Evolutionary conservation across 176 grass and related monocot genomes (phyloP).

Genomic region (Carex cristatella): DNA sequence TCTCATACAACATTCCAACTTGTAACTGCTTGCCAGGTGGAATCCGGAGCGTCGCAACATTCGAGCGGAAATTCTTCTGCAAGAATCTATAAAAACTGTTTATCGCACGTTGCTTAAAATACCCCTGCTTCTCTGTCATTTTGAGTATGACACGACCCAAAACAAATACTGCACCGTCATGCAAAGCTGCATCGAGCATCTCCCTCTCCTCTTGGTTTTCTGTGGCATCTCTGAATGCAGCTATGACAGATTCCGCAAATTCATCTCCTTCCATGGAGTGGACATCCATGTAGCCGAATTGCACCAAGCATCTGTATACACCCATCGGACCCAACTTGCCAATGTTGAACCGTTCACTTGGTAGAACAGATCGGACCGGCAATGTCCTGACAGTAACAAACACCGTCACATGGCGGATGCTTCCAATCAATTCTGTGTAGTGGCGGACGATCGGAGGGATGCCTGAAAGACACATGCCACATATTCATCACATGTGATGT

Average conservation of each 20-base stretch:
- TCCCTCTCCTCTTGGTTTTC: slow-evolving; percentile 28
- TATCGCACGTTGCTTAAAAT: slow-evolving; percentile 37
- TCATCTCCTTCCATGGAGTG: slow-evolving; percentile 60
- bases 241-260: slow-evolving; percentile 43
- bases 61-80: slow-evolving; percentile 88
- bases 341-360: slow-evolving; percentile 53
- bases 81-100: slow-evolving; percentile 57
- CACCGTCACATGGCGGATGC: slow-evolving; percentile 50
- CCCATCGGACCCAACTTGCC: slow-evolving; percentile 52
- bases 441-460: slow-evolving; percentile 65
- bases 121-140: slow-evolving; percentile 30
- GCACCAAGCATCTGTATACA: slow-evolving; percentile 71
- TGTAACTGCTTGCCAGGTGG: slow-evolving; percentile 54
- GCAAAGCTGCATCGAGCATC: slow-evolving; percentile 39
- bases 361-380: slow-evolving; percentile 54
- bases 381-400: slow-evolving; percentile 65
- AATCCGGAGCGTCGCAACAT: slow-evolving; percentile 49
- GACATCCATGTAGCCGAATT: slow-evolving; percentile 75
- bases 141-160: slow-evolving; percentile 61
- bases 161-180: slow-evolving; percentile 55
- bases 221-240: slow-evolving; percentile 47
- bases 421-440: slow-evolving; percentile 45
- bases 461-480: neutral
- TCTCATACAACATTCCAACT: slow-evolving; percentile 69
- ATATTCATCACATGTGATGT: neutral